Base-by-base conservation (phyloP, 2,329 filamentous ascomycete species). In the Thielaviopsis populi region DNA sequence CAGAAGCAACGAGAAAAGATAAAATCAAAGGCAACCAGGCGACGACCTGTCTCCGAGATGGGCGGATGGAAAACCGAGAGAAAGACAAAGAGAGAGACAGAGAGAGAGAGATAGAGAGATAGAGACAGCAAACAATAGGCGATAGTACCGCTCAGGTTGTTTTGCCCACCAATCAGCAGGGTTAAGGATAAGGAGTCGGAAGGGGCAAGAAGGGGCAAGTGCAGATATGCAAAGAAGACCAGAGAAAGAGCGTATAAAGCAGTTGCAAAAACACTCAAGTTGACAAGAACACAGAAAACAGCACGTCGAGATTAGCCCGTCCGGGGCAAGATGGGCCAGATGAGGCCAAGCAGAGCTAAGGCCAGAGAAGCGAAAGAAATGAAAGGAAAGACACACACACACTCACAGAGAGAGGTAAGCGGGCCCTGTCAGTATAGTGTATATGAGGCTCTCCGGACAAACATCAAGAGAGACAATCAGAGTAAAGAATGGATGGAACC, bases 391-490 rank as follows among this genome's bases (percentile, higher is more conserved):
- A 19, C 17, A 17, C 43, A 46, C n/a, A n/a, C n/a, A n/a, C n/a
- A n/a, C n/a, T n/a, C n/a, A n/a, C n/a, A n/a, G n/a, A n/a, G n/a
- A n/a, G n/a, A n/a, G n/a, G n/a, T n/a, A 19, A n/a, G 11, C 22
- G 19, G 17, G n/a, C 46, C 30, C 30, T 33, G 30, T 33, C 13
- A 8, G 46, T 50, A 22, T 50, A 22, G 8, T 3, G 10, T 10
- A 50, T 19, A 50, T 50, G 46, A 50, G n/a, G 19, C 46, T 19
- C 46, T 22, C 46, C 24, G n/a, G 19, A 8, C 46, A 50, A 50
- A 24, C 46, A 50, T 10, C n/a, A 30, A 11, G 40, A 75, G 69
- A 37, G 73, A 70, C 15, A 75, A 68, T 1, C 71, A 70, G 46
- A 19, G 24, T 17, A 59, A 41, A 59, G n/a, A 19, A 19, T 41